A percentile compares a stretch with the other conserved stretches of the same genome.
Evolutionary conservation across 2,329 filamentous ascomycete genomes (phyloP).

Genomic region (Epichloe sibirici): DNA sequence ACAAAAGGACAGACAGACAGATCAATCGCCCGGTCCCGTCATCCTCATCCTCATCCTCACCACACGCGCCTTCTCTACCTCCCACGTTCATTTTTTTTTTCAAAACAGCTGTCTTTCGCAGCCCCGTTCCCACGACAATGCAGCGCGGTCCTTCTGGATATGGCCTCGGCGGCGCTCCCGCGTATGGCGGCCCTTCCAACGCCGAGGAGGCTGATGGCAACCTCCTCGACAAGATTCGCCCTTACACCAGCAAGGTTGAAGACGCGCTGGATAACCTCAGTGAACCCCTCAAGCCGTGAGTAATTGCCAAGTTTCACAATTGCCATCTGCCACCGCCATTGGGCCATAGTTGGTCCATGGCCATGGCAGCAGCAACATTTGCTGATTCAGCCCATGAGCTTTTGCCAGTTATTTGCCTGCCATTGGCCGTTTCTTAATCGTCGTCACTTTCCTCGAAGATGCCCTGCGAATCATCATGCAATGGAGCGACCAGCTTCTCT

Average conservation of each 20-base stretch:
- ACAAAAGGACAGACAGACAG: too few relatives aligned
- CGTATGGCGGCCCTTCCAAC: constrained; percentile 49
- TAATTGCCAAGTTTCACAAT: constrained; percentile 7
- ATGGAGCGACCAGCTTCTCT: constrained; percentile 90
- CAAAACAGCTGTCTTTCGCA: neutral
- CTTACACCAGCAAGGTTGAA: constrained; percentile 97
- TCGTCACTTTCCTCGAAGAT: constrained; percentile 97
- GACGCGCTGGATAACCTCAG: constrained; percentile 77
- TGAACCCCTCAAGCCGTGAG: constrained; percentile 86
- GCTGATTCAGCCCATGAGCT: constrained; percentile 9
- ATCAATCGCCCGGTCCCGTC: neutral
- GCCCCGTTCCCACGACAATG: constrained; percentile 13
- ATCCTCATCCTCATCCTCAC: constrained; percentile 1
- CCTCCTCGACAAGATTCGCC: constrained; percentile 70
- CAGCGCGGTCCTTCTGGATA: constrained; percentile 63
- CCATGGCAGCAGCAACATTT: neutral
- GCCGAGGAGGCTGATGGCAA: constrained; percentile 43
- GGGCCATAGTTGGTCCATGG: neutral
- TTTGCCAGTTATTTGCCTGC: constrained; percentile 73
- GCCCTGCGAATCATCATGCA: constrained; percentile 92
- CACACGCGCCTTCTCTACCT: neutral
- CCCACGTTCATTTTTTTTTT: neutral
- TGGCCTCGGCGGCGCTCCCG: constrained; percentile 60
- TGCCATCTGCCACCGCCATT: too few relatives aligned
- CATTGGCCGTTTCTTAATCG: constrained; percentile 93